Conservation (phyloP, 305 asterid species). For the Fraxinus paxiana region DNA sequence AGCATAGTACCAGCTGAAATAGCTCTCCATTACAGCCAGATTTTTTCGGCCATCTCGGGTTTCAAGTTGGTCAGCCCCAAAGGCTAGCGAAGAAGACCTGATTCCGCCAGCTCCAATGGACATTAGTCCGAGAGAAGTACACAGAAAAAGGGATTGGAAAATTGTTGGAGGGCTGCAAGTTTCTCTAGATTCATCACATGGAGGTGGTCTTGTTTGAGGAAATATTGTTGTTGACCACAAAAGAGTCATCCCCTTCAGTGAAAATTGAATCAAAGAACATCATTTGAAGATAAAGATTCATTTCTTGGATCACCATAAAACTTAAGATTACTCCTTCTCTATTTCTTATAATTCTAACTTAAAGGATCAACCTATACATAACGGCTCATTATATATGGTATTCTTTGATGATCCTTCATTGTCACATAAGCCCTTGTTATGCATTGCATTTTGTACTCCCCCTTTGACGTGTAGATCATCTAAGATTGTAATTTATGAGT, state of each 20-base stretch:
- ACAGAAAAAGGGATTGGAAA: constrained; percentile 41
- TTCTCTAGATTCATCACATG: constrained; percentile 34
- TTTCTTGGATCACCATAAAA: not conserved
- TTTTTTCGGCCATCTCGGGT: constrained; percentile 27
- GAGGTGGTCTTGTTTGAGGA: constrained; percentile 61
- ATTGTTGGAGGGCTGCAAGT: constrained; percentile 41
- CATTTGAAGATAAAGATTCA: not conserved
- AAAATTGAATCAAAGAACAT: not conserved
- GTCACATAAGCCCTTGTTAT: not conserved
- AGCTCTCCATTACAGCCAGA: constrained; percentile 35
- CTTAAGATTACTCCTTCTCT: not conserved
- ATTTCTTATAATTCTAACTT: not conserved
- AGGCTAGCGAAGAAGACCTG: constrained; percentile 52
- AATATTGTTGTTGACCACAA: constrained; percentile 68
- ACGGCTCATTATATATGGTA: not conserved
- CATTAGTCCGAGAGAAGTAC: constrained; percentile 47
- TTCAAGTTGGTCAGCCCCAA: constrained; percentile 61
- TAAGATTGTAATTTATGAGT: not conserved
- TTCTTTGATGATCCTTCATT: not conserved
- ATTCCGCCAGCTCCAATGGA: constrained; percentile 64
- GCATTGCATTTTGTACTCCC: not conserved
- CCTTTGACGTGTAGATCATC: not conserved
- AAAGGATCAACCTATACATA: not conserved
- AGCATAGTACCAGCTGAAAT: constrained; percentile 61
- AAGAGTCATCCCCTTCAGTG: constrained; percentile 52